Evolutionary conservation across 176 grass and related monocot genomes (phyloP), one percentile per base, ranked within the genome.

Genomic region (Triticum monococcum): DNA sequence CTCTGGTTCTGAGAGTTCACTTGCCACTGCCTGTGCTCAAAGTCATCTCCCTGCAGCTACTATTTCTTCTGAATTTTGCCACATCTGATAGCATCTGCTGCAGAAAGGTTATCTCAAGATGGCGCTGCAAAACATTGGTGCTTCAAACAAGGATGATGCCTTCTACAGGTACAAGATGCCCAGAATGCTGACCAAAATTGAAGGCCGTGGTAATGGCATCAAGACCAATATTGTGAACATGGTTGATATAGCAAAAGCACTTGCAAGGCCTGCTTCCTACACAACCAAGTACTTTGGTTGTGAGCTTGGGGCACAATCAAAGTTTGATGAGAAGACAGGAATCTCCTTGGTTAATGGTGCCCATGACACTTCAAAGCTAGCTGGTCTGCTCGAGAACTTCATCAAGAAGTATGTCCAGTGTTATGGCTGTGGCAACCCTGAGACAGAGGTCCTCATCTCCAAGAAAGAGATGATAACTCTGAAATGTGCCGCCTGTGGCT

Each of bases 91-190:
- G 12, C 22, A 31, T 78, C 79, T 72, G 10, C 37, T 22, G 28
- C 40, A 84, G 10, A 92, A 77, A 87, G 14, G 4, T 64, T 61
- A 1, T 68, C 35, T 32, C 63, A 92, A 79, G 57, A 97, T 97
- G 95, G 95, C 89, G 20, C 69, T 97, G 68, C 92, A 88, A 43
- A 97, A 93, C 82, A 97, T 97, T 91, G 95, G 95, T 38, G 95
- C 89, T 12, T 90, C 92, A 2, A 97, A 97, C 89, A 93, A 87
- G 25, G 95, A 90, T 37, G 95, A 97, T 91, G 95, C 95, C 89
- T 97, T 97, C 79, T 97, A 97, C 70, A 87, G 95, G 79, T 97
- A 97, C 75, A 97, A 97, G 87, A 97, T 97, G 95, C 95, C 95
- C 13, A 91, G 75, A 62, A 97, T 95, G 95, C 77, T 95, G 50